Percentiles rank a stretch among this genome's conserved stretches.
These are phyloP conservation scores for Mycena filopes DNA, from an alignment of 768 basidiomycete genomes.

Conservation along the genomic window DNA sequence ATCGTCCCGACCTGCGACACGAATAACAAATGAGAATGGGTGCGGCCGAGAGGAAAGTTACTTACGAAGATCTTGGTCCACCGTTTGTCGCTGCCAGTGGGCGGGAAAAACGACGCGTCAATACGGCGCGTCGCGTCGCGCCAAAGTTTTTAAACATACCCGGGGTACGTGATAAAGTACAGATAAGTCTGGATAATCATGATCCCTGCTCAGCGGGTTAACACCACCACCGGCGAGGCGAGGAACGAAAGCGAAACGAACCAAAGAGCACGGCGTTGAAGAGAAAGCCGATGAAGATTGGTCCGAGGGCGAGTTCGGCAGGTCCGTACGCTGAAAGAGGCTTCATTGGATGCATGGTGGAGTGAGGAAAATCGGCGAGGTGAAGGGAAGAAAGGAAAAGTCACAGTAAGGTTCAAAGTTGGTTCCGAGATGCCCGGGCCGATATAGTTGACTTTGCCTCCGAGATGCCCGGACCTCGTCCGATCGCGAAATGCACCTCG, in stretches of 20 bases:
- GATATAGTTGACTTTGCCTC: too few relatives aligned
- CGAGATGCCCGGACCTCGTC: too few relatives aligned
- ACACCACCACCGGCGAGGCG: not conserved
- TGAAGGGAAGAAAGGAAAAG: not conserved
- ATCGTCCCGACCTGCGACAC: conserved; percentile 23
- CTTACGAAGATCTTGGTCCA: conserved; percentile 41
- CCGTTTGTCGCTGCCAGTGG: conserved; percentile 24
- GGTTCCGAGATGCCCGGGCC: too few relatives aligned
- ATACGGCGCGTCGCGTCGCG: not conserved
- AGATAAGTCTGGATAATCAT: conserved; percentile 47
- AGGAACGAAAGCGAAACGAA: not conserved
- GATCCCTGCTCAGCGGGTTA: conserved; percentile 13
- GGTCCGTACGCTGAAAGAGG: conserved; percentile 18
- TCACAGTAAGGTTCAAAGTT: too few relatives aligned
- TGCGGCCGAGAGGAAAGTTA: conserved; percentile 41
- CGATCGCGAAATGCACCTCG: too few relatives aligned
- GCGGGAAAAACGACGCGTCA: conserved; percentile 31
- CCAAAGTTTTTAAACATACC: conserved; percentile 32
- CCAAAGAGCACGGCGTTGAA: conserved; percentile 49
- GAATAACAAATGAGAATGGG: not conserved
- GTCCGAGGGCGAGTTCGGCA: conserved; percentile 41
- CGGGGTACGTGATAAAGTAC: conserved; percentile 50
- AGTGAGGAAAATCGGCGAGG: not conserved
- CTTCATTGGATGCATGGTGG: conserved; percentile 4
- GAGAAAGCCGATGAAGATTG: conserved; percentile 47